phyloP scores from a whole-genome alignment of 2,329 filamentous ascomycete genomes.

The Bipolaris sorokiniana region DNA sequence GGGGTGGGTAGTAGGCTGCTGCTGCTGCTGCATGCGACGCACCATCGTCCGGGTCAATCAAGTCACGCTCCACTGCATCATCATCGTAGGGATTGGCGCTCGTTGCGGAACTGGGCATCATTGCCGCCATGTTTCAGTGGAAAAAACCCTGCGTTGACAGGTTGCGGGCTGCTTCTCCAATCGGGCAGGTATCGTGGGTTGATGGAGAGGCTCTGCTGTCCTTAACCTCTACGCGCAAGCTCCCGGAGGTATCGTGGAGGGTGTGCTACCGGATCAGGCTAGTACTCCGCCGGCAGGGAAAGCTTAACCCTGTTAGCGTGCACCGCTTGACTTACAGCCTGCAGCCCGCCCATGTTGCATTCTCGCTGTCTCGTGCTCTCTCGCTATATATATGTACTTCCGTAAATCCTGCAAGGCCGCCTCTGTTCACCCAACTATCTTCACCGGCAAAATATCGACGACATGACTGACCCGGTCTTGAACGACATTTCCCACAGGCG shows the following conservation, averaged over 20 bases:
- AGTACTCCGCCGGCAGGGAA: conserved; percentile 32
- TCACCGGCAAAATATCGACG: conserved; percentile 15
- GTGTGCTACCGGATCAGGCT: conserved; percentile 29
- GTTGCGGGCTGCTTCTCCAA: conserved; percentile 34
- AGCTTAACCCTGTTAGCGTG: conserved; percentile 28
- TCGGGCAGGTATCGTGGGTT: conserved; percentile 33
- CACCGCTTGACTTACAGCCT: conserved; percentile 29
- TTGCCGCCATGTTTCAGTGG: conserved; percentile 51
- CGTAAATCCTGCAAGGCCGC: background rate
- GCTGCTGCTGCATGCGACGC: conserved; percentile 29
- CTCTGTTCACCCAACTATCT: conserved; percentile 9
- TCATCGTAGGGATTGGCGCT: conserved; percentile 53
- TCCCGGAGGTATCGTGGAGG: conserved; percentile 22
- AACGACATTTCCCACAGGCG: conserved; percentile 93
- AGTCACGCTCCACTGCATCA: conserved; percentile 56
- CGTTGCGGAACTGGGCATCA: conserved; percentile 52
- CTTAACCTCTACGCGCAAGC: conserved; percentile 23
- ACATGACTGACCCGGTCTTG: conserved; percentile 63
- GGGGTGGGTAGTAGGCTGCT: conserved; percentile 1
- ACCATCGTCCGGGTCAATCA: conserved; percentile 62
- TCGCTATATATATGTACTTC: conserved; percentile 19
- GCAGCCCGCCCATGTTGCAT: conserved; percentile 20
- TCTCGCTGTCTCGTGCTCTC: conserved; percentile 16
- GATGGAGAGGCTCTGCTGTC: conserved; percentile 42
- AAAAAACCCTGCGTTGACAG: conserved; percentile 29